These are phyloP conservation scores for Pythium inflatum DNA, from an alignment of 352 stramenopile genomes.

Conservation along the genomic window DNA sequence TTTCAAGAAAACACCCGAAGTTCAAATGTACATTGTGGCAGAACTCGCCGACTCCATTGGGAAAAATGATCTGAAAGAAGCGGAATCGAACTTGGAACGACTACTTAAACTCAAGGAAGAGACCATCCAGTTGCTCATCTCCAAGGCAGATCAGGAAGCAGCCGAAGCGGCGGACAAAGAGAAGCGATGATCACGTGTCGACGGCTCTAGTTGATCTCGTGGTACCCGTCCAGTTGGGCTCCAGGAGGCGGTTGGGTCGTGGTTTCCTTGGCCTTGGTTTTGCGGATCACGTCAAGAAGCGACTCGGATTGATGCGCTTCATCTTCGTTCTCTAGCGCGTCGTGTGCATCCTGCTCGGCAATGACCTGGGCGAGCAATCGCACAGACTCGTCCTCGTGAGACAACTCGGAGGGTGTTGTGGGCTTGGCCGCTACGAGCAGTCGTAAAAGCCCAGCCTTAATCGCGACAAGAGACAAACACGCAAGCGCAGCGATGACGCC, in stretches of 20 bases:
- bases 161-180: conserved; percentile 35
- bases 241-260: conserved; percentile 1
- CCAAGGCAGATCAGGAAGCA: conserved; percentile 46
- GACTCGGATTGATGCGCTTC: conserved; percentile 22
- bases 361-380: conserved; percentile 28
- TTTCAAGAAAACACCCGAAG: conserved; percentile 44
- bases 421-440: conserved; percentile 1
- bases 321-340: conserved; percentile 6
- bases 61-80: conserved; percentile 41
- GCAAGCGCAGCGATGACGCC: conserved; percentile 23
- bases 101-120: conserved; percentile 61
- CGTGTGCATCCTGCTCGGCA: conserved; percentile 20
- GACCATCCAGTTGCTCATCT: conserved; percentile 63
- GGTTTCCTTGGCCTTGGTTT: conserved; percentile 32
- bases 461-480: conserved; percentile 23
- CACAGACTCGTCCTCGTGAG: conserved; percentile 35
- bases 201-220: conserved; percentile 39
- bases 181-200: conserved; percentile 4
- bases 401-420: background rate
- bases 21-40: conserved; percentile 52
- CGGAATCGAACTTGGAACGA: conserved; percentile 44
- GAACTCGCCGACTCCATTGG: conserved; percentile 40
- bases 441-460: conserved; percentile 31
- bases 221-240: conserved; percentile 36
- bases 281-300: conserved; percentile 40